phyloP scores from a whole-genome alignment of 768 basidiomycete genomes.

The Collybia sp. region DNA sequence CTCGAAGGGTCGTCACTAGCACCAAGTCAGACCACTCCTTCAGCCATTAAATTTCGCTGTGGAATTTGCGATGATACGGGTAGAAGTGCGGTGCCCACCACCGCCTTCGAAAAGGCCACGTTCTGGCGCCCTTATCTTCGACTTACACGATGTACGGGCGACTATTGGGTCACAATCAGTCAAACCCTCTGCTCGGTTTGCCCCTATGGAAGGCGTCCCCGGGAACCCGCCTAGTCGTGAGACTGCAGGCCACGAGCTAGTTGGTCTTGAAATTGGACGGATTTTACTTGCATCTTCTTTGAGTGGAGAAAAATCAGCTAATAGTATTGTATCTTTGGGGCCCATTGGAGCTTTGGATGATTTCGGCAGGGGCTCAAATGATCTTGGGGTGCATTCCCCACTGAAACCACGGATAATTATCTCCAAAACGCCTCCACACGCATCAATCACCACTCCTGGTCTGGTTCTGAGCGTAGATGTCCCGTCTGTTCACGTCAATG shows the following conservation, averaged over 20 bases:
- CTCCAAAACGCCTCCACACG: constrained; percentile 16
- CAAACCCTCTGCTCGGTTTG: constrained; percentile 23
- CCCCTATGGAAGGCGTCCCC: constrained; percentile 6
- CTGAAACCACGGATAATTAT: constrained; percentile 31
- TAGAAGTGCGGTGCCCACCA: constrained; percentile 66
- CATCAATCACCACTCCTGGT: constrained; percentile 11
- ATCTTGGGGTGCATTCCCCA: constrained; percentile 9
- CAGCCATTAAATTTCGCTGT: constrained; percentile 13
- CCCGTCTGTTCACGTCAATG: constrained; percentile 56
- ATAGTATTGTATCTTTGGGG: constrained; percentile 47
- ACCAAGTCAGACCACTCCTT: no score
- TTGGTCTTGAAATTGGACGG: constrained; percentile 38
- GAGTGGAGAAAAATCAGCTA: constrained; percentile 33
- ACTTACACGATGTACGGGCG: constrained; percentile 50
- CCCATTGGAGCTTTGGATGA: constrained; percentile 22
- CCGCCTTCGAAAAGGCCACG: constrained; percentile 40
- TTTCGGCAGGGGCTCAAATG: not conserved
- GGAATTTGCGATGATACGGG: constrained; percentile 51
- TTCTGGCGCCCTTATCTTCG: constrained; percentile 67
- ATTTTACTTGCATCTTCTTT: constrained; percentile 46
- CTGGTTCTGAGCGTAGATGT: constrained; percentile 35
- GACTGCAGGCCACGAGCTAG: constrained; percentile 17
- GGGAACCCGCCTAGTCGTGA: not conserved
- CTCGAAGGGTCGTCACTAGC: no score
- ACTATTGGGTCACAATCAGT: constrained; percentile 22